Base-by-base conservation (phyloP, 371 early-diverging fungal species). In the Polyrhizophydium stewartii region DNA sequence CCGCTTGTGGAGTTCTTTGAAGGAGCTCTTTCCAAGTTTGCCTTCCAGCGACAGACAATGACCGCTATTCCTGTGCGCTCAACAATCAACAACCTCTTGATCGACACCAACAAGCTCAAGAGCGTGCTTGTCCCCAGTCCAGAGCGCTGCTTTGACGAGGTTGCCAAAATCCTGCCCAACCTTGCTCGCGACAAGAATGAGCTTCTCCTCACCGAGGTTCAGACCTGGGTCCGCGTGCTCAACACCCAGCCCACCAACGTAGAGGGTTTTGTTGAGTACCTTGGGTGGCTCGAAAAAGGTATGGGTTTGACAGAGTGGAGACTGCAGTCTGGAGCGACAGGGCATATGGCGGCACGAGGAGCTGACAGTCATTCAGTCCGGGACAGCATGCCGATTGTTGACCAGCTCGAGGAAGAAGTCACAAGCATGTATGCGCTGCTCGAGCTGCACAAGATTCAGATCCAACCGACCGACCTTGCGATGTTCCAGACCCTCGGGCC, bases 231-330 rank as follows among this genome's bases (percentile, higher is more conserved):
- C 16, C 37, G 79, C 21, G 67, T 71, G 5, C 61, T 84, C 17
- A 76, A 77, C 45, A 69, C 78, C 0, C 79, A 75, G 50, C 75
- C 85, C 13, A 43, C 61, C 21, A 74, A 57, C 33, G 81, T 82
- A 9, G 85, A 82, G 60, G 74, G 67, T 22, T 82, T 82, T 66
- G 85, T 82, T 28, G 85, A 82, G 49, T 81, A 82, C 60, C 62
- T 84, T n/a, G 76, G 69, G 9, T 78, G 79, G 76, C 73, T 84
- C 5, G 85, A 84, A 56, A 73, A 70, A 67, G 70, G 78, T 77
- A 66, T 46, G 55, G 37, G 16, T 56, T 9, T 37, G 38, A 16
- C 38, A n/a, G n/a, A n/a, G n/a, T 12, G 10, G 19, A 40, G 40
- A 40, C 40, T 40, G 47, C 47, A 19, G 22, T 25, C 6, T 22